Percentiles rank a stretch among this genome's conserved stretches.
These are phyloP conservation scores for Tilletiaria anomala DNA, from an alignment of 1,284 basidiomycete genomes.

Conservation along the genomic window DNA sequence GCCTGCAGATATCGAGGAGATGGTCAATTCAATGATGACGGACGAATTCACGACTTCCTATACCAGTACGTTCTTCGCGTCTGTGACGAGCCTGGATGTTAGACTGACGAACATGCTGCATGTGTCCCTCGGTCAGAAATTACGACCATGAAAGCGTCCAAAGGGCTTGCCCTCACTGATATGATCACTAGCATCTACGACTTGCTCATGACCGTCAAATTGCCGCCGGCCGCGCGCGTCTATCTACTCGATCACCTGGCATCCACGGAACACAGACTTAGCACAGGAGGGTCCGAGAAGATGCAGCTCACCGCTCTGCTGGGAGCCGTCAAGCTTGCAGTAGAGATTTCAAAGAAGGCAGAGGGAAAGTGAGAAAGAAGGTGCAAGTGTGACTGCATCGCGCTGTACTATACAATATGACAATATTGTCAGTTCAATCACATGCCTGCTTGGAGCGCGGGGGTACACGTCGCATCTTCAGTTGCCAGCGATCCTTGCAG, in stretches of 20 bases:
- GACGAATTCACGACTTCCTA: slow-evolving; percentile 92
- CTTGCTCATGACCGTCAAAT: not conserved
- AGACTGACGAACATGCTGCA: no score
- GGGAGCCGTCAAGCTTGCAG: slow-evolving; percentile 82
- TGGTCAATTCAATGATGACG: slow-evolving; percentile 87
- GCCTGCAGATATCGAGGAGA: slow-evolving; percentile 77
- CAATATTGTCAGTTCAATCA: no score
- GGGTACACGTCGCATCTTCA: no score
- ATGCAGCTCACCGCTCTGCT: slow-evolving; percentile 83
- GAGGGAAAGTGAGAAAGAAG: no score
- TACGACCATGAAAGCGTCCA: not conserved
- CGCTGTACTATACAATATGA: no score
- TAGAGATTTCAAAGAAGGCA: slow-evolving; percentile 49
- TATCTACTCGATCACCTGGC: not conserved
- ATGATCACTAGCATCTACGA: not conserved
- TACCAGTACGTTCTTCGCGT: slow-evolving; percentile 53
- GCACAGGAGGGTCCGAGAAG: slow-evolving; percentile 83
- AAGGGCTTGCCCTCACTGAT: not conserved
- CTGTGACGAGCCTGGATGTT: no score
- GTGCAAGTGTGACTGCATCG: no score
- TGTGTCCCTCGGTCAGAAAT: no score
- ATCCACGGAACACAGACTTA: slow-evolving; percentile 53
- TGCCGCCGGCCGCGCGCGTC: not conserved
- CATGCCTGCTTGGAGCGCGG: no score
- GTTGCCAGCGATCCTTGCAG: no score